phyloP scores from a whole-genome alignment of 192 early-diverging fungal species.

The Rhizoclosmatium globosum region DNA sequence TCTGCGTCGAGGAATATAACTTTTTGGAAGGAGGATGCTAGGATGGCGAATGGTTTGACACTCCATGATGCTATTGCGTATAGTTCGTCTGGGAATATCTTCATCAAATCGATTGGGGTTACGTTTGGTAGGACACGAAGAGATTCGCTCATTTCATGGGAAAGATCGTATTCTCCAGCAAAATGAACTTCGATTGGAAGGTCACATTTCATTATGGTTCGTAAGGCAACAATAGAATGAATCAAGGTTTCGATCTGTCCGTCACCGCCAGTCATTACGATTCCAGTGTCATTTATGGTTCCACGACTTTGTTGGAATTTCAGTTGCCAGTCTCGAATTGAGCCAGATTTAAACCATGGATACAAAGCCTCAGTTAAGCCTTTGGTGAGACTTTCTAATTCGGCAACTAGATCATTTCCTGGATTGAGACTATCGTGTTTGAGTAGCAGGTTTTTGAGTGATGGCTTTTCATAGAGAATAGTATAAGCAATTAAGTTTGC shows the following conservation, averaged over 20 bases:
- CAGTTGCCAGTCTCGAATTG: no score
- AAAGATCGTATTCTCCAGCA: slow-evolving; percentile 40
- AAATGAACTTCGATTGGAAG: slow-evolving; percentile 68
- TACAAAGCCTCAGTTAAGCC: neutral
- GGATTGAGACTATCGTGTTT: neutral
- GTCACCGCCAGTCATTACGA: neutral
- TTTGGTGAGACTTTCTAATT: neutral
- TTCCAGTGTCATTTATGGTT: neutral
- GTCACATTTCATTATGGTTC: slow-evolving; percentile 40
- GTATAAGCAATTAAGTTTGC: slow-evolving; percentile 18
- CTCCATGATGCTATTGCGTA: slow-evolving; percentile 24
- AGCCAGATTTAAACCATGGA: slow-evolving; percentile 1
- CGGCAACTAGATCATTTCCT: neutral
- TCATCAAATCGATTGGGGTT: slow-evolving; percentile 25
- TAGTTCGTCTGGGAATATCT: slow-evolving; percentile 30
- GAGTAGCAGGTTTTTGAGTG: neutral
- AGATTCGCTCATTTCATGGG: neutral
- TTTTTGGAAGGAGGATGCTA: slow-evolving; percentile 67
- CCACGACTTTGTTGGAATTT: no score
- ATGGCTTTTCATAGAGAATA: slow-evolving; percentile 19
- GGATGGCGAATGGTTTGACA: slow-evolving; percentile 67
- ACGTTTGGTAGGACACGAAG: slow-evolving; percentile 28
- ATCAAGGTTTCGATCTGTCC: neutral
- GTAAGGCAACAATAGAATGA: slow-evolving; percentile 4
- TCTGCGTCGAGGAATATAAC: slow-evolving; percentile 78